These are phyloP conservation scores for Termitomyces heimii DNA, from an alignment of 768 basidiomycete species.

Conservation along the genomic window DNA sequence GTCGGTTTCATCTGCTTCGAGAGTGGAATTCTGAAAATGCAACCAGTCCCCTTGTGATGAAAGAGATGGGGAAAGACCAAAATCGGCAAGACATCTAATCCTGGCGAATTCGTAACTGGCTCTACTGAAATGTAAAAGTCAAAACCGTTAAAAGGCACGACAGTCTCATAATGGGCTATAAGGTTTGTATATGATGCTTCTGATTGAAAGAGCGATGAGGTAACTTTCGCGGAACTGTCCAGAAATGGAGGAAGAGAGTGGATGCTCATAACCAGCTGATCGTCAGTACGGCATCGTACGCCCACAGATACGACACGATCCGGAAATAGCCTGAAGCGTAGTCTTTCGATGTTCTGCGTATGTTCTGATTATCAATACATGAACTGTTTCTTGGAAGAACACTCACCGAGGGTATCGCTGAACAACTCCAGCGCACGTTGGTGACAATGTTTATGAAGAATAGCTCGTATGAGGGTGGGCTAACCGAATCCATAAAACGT, in stretches of 20 bases:
- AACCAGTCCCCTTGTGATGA: constrained; percentile 12
- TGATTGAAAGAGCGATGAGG: not conserved
- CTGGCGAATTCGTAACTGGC: constrained; percentile 7
- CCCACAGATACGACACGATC: constrained; percentile 27
- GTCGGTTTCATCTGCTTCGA: not conserved
- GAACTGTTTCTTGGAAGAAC: constrained; percentile 5
- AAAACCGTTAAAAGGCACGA: constrained; percentile 4
- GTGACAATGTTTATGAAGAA: constrained; percentile 25
- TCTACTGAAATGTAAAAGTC: constrained; percentile 17
- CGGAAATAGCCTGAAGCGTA: constrained; percentile 25
- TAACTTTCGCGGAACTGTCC: not conserved
- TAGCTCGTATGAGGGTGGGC: constrained; percentile 17
- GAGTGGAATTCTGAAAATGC: constrained; percentile 16
- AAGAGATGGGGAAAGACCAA: constrained; percentile 16
- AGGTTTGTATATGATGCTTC: not conserved
- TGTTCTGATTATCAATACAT: constrained; percentile 6
- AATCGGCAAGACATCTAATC: constrained; percentile 7
- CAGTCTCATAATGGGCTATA: constrained; percentile 2
- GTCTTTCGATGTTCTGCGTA: constrained; percentile 23
- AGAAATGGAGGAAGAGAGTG: constrained; percentile 22
- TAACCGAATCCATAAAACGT: constrained; percentile 9
- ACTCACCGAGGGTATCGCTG: constrained; percentile 8
- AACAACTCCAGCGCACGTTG: constrained; percentile 7
- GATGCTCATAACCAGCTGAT: constrained; percentile 22
- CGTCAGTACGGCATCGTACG: constrained; percentile 14